Conservation (phyloP, 164 flowering plant genomes). For the Brasenia schreberi region DNA sequence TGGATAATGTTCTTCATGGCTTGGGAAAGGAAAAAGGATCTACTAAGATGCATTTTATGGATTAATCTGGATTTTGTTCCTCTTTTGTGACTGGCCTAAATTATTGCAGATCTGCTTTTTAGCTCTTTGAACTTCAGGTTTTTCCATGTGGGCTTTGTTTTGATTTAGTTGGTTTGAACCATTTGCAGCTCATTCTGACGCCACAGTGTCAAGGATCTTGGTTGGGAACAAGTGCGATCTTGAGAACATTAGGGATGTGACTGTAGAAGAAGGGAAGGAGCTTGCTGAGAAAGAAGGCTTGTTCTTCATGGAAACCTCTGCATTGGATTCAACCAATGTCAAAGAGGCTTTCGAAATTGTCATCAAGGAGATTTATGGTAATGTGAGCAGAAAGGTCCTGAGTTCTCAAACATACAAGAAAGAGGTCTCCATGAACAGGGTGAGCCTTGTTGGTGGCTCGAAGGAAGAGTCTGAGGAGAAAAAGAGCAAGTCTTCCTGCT, state of each 20-base stretch:
- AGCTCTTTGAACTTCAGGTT: neutral
- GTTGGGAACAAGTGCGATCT: constrained; percentile 34
- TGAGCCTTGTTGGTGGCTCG: constrained; percentile 16
- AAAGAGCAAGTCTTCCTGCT: constrained; percentile 1
- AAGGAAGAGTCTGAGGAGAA: constrained; percentile 14
- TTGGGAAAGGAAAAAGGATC: no score
- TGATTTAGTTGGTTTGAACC: neutral
- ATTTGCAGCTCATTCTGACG: constrained; percentile 36
- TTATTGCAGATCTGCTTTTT: neutral
- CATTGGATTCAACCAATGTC: constrained; percentile 26
- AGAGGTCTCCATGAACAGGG: constrained; percentile 21
- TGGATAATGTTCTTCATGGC: no score
- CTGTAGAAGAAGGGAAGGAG: constrained; percentile 28
- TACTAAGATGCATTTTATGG: no score
- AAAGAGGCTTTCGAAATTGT: constrained; percentile 24
- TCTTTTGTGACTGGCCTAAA: no score
- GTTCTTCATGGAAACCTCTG: constrained; percentile 33
- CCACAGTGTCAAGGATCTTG: constrained; percentile 33
- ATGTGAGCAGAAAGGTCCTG: constrained; percentile 24
- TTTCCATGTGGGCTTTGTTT: neutral
- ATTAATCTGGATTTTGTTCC: no score
- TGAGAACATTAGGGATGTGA: constrained; percentile 29
- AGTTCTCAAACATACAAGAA: constrained; percentile 24
- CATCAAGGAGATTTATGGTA: constrained; percentile 21
- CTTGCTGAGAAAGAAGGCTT: constrained; percentile 35